Conservation (phyloP, 2,329 filamentous ascomycete species). For the Colletotrichum orchidophilum region DNA sequence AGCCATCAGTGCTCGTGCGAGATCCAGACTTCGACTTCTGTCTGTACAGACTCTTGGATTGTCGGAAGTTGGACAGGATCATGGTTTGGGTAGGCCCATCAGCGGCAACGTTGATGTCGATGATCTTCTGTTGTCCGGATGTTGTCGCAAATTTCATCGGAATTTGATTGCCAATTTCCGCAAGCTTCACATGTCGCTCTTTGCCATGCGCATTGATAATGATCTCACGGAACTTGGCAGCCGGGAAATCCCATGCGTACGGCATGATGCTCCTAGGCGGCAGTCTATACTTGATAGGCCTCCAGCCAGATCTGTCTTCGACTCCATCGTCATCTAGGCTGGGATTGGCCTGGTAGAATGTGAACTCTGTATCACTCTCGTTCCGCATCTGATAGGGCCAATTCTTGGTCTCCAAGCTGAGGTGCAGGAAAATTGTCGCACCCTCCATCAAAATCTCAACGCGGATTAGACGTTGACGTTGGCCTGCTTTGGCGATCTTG, state of each 20-base stretch:
- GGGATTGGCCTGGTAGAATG: conserved; percentile 95
- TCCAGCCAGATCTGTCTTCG: conserved; percentile 88
- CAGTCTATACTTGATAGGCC: conserved; percentile 89
- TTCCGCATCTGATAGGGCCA: conserved; percentile 99
- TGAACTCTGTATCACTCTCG: conserved; percentile 95
- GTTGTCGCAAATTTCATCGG: conserved; percentile 87
- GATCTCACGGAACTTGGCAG: conserved; percentile 94
- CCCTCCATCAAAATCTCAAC: conserved; percentile 92
- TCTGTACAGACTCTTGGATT: conserved; percentile 89
- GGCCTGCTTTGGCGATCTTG: conserved; percentile 90
- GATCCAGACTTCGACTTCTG: conserved; percentile 64
- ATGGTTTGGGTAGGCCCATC: conserved; percentile 95
- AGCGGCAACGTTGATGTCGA: conserved; percentile 95
- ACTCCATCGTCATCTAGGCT: conserved; percentile 90
- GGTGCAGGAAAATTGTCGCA: conserved; percentile 91
- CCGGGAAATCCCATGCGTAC: conserved; percentile 98
- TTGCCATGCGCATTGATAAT: conserved; percentile 82
- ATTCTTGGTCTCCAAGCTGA: conserved; percentile 90
- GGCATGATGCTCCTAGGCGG: conserved; percentile 98
- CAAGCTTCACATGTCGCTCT: conserved; percentile 91
- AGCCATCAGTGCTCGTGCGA: conserved; percentile 70
- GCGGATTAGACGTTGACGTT: conserved; percentile 87
- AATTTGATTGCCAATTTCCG: conserved; percentile 95
- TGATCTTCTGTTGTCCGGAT: conserved; percentile 80
- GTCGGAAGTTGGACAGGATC: conserved; percentile 92